A percentile compares a stretch with the other conserved stretches of the same genome.
phyloP scores from a whole-genome alignment of 164 flowering plant genomes.

The Aristolochia contorta region DNA sequence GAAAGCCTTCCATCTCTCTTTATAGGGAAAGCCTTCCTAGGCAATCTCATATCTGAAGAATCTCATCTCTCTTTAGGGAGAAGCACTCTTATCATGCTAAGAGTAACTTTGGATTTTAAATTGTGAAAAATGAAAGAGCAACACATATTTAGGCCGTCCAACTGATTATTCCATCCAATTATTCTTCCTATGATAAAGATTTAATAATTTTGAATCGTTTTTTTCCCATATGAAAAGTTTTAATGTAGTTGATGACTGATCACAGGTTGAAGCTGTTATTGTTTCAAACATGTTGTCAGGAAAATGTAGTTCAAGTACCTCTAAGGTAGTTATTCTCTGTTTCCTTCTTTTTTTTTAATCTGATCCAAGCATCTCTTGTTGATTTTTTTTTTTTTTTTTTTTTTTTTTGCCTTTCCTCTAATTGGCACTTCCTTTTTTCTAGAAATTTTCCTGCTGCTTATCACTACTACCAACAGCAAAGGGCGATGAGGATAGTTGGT shows the following conservation, averaged over 20 bases:
- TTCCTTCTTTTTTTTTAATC: neutral
- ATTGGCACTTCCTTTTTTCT: conserved; percentile 11
- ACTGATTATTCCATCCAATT: too few relatives aligned
- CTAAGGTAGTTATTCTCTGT: conserved; percentile 39
- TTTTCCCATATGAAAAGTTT: neutral
- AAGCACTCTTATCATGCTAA: too few relatives aligned
- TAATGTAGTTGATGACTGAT: neutral
- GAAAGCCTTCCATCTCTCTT: too few relatives aligned
- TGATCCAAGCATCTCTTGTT: neutral
- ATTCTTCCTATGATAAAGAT: neutral
- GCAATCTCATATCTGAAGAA: too few relatives aligned
- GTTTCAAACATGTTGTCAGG: conserved; percentile 52
- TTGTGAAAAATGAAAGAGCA: neutral
- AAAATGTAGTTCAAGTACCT: conserved; percentile 31
- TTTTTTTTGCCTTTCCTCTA: neutral
- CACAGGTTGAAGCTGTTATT: conserved; percentile 65
- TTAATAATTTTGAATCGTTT: too few relatives aligned
- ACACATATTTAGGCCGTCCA: conserved; percentile 1
- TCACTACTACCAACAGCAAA: conserved; percentile 70
- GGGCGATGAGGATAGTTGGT: conserved; percentile 84
- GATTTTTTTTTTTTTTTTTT: neutral
- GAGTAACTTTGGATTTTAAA: neutral
- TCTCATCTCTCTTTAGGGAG: too few relatives aligned
- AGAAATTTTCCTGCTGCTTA: conserved; percentile 63
- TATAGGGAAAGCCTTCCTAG: too few relatives aligned